Evolutionary conservation across 2,329 filamentous ascomycete genomes (phyloP).

Genomic region (Thermoascus crustaceus): DNA sequence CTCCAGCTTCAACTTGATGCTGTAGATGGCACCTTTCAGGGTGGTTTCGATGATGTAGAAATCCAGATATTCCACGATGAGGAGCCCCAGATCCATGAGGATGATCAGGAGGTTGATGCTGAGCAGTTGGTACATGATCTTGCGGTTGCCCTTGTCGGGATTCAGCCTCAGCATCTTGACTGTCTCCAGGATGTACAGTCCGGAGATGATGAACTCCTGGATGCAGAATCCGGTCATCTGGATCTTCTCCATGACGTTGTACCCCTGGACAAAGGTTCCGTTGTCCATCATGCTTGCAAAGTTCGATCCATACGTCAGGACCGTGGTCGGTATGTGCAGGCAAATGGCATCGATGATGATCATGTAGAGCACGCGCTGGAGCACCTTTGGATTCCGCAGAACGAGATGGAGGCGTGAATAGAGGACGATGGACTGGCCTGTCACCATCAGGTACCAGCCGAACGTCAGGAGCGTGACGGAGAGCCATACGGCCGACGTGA

Average conservation of each 20-base stretch:
- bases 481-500: slow-evolving; percentile 28
- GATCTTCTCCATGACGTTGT: slow-evolving; percentile 46
- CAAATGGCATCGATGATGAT: slow-evolving; percentile 38
- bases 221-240: slow-evolving; percentile 50
- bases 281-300: slow-evolving; percentile 14
- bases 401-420: slow-evolving; percentile 45
- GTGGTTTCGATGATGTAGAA: slow-evolving; percentile 41
- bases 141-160: slow-evolving; percentile 33
- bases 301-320: slow-evolving; percentile 39
- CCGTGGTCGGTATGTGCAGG: slow-evolving; percentile 39
- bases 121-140: slow-evolving; percentile 43
- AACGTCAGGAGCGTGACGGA: slow-evolving; percentile 37
- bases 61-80: slow-evolving; percentile 37
- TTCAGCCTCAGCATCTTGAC: slow-evolving; percentile 43
- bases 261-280: slow-evolving; percentile 25
- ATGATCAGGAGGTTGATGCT: slow-evolving; percentile 43
- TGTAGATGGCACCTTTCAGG: slow-evolving; percentile 41
- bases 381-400: slow-evolving; percentile 29
- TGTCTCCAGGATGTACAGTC: slow-evolving; percentile 48
- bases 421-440: slow-evolving; percentile 42
- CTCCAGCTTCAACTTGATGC: slow-evolving; percentile 44
- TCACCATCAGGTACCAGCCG: slow-evolving; percentile 43
- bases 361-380: slow-evolving; percentile 38
- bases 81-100: slow-evolving; percentile 36
- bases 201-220: slow-evolving; percentile 48